phyloP scores from a whole-genome alignment of 441 rosid genomes.

The Erodium moschatum region DNA sequence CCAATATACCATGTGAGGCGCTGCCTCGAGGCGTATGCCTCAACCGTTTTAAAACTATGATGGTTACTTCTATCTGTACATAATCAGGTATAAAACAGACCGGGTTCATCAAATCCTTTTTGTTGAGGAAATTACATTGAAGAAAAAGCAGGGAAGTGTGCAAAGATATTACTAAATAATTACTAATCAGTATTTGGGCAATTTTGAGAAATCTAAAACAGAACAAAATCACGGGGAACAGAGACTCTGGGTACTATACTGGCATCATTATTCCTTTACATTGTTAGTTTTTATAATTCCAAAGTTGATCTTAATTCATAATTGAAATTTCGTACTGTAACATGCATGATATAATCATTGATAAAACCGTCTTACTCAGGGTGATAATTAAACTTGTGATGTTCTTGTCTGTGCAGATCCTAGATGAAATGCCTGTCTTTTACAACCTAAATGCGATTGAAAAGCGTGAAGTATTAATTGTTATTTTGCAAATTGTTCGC shows the following conservation, averaged over 20 bases:
- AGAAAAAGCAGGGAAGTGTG: background rate
- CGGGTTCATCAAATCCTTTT: background rate
- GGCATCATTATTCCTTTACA: background rate
- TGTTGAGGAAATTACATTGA: background rate
- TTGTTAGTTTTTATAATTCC: background rate
- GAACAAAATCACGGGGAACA: background rate
- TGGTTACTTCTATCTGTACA: background rate
- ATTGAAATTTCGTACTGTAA: background rate
- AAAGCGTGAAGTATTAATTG: slow-evolving; percentile 95
- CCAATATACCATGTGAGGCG: too few species aligned
- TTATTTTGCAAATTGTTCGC: slow-evolving; percentile 83
- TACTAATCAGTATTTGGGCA: background rate
- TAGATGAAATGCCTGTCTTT: slow-evolving; percentile 99
- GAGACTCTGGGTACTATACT: background rate
- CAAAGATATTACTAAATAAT: background rate
- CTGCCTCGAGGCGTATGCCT: too few species aligned
- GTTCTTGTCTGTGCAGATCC: slow-evolving; percentile 57
- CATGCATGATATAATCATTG: background rate
- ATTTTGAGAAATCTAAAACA: background rate
- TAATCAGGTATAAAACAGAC: background rate
- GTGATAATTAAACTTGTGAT: slow-evolving; percentile 17
- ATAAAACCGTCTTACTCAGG: background rate
- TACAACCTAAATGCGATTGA: slow-evolving; percentile 90
- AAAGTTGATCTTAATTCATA: background rate
- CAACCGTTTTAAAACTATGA: too few species aligned